Conservation (phyloP, 192 early-diverging fungal genomes). For the Piromyces finnis region DNA sequence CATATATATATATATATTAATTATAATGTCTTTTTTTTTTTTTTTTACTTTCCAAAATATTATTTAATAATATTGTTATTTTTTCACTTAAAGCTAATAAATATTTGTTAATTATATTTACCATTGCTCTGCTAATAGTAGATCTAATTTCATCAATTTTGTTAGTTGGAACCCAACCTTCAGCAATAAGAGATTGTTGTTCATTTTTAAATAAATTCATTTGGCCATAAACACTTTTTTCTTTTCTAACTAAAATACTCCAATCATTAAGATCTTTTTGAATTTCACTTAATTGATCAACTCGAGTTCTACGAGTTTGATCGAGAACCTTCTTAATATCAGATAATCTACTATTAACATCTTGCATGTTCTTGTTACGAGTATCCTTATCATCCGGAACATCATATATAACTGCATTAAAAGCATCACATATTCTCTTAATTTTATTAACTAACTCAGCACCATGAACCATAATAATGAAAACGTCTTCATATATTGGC, state of each 20-base stretch:
- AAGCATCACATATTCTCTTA: slow-evolving; percentile 77
- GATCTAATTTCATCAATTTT: slow-evolving; percentile 65
- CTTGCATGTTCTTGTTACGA: slow-evolving; percentile 59
- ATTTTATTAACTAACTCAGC: slow-evolving; percentile 76
- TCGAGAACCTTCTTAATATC: slow-evolving; percentile 34
- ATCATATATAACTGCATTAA: slow-evolving; percentile 86
- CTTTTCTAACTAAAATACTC: slow-evolving; percentile 83
- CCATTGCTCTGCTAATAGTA: slow-evolving; percentile 66
- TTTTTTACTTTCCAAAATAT: too few relatives aligned
- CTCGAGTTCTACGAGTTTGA: slow-evolving; percentile 66
- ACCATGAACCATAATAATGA: slow-evolving; percentile 96
- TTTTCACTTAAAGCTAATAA: too few relatives aligned
- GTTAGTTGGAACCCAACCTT: slow-evolving; percentile 92
- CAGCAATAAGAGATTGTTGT: slow-evolving; percentile 68
- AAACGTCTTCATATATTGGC: slow-evolving; percentile 84
- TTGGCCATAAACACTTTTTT: slow-evolving; percentile 91
- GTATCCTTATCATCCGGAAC: slow-evolving; percentile 67
- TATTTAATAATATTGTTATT: too few relatives aligned
- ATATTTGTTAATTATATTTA: neutral
- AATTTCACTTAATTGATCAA: slow-evolving; percentile 65
- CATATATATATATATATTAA: too few relatives aligned
- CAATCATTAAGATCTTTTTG: slow-evolving; percentile 74
- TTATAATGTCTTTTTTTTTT: too few relatives aligned
- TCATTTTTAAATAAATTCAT: slow-evolving; percentile 97
- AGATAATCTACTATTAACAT: slow-evolving; percentile 30